phyloP scores from a whole-genome alignment of 2,329 filamentous ascomycete species.

The Sporothrix curviconia region DNA sequence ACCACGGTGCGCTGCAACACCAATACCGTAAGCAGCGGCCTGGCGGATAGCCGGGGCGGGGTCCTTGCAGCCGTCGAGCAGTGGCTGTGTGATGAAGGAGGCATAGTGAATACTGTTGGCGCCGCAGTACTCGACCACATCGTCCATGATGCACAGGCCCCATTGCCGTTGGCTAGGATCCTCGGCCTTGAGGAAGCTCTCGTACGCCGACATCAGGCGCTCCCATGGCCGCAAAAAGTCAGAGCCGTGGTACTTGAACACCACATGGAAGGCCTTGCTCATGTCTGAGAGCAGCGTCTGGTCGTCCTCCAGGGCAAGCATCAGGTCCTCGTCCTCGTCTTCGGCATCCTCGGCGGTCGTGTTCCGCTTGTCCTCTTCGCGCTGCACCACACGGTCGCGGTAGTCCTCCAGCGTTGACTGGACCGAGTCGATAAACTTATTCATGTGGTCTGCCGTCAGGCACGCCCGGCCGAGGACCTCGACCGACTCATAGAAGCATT shows the following conservation, averaged over 20 bases:
- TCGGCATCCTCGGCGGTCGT: conserved; percentile 78
- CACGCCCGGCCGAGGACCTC: conserved; percentile 87
- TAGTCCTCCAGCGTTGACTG: conserved; percentile 87
- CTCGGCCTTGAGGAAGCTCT: conserved; percentile 69
- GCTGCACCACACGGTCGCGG: conserved; percentile 74
- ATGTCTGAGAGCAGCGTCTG: conserved; percentile 95
- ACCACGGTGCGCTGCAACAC: conserved; percentile 89
- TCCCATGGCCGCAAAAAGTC: conserved; percentile 86
- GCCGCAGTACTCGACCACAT: conserved; percentile 95
- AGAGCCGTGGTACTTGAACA: conserved; percentile 92
- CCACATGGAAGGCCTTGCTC: conserved; percentile 99
- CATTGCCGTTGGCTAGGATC: conserved; percentile 94
- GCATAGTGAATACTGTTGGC: conserved; percentile 81
- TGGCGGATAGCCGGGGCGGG: conserved; percentile 79
- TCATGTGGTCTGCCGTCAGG: conserved; percentile 72
- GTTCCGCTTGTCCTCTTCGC: conserved; percentile 72
- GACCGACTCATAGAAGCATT: conserved; percentile 98
- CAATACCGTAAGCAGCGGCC: conserved; percentile 91
- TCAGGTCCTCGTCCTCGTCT: conserved; percentile 74
- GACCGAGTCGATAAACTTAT: conserved; percentile 78
- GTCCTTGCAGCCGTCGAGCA: conserved; percentile 81
- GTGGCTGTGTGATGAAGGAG: conserved; percentile 76
- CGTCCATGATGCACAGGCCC: conserved; percentile 98
- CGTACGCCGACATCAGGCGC: conserved; percentile 75
- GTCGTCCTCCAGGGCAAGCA: conserved; percentile 93